phyloP scores from a whole-genome alignment of 768 basidiomycete species.

The Hygrocybe coccinea region DNA sequence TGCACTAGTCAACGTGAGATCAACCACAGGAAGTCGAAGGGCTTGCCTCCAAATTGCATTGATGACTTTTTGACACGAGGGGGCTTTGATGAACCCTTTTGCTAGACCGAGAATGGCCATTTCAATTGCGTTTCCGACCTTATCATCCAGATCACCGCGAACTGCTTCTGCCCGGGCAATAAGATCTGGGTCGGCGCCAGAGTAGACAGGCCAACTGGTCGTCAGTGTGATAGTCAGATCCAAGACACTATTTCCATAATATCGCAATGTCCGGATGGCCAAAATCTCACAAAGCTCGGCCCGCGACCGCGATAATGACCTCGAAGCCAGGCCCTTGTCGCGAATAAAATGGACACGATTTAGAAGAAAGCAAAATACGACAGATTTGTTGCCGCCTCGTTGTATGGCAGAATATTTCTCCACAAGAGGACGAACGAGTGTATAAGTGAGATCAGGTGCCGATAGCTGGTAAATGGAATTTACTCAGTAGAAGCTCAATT shows the following conservation, averaged over 20 bases:
- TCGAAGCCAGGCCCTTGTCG: slow-evolving; percentile 67
- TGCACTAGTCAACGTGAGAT: background rate
- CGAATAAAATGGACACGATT: slow-evolving; percentile 83
- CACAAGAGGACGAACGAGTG: slow-evolving; percentile 79
- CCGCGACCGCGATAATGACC: slow-evolving; percentile 65
- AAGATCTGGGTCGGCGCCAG: slow-evolving; percentile 61
- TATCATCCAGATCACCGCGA: slow-evolving; percentile 64
- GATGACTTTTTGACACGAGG: slow-evolving; percentile 87
- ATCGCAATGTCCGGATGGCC: slow-evolving; percentile 72
- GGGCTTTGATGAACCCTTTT: slow-evolving; percentile 84
- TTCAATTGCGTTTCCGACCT: slow-evolving; percentile 90
- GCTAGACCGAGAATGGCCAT: slow-evolving; percentile 85
- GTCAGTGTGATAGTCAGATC: slow-evolving; percentile 67
- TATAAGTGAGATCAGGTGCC: slow-evolving; percentile 86
- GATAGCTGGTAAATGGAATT: slow-evolving; percentile 46
- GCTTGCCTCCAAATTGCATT: slow-evolving; percentile 73
- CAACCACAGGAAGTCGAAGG: background rate
- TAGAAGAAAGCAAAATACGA: slow-evolving; percentile 84
- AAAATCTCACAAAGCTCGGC: slow-evolving; percentile 87
- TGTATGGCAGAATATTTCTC: slow-evolving; percentile 81
- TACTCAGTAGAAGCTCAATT: background rate
- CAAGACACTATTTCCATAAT: slow-evolving; percentile 63
- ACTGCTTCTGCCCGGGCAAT: slow-evolving; percentile 57
- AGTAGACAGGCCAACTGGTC: slow-evolving; percentile 77
- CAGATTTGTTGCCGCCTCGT: slow-evolving; percentile 68